Evolutionary conservation across 2,329 filamentous ascomycete genomes (phyloP), one percentile per base, ranked within the genome.

Genomic region (Akanthomyces lecanii): DNA sequence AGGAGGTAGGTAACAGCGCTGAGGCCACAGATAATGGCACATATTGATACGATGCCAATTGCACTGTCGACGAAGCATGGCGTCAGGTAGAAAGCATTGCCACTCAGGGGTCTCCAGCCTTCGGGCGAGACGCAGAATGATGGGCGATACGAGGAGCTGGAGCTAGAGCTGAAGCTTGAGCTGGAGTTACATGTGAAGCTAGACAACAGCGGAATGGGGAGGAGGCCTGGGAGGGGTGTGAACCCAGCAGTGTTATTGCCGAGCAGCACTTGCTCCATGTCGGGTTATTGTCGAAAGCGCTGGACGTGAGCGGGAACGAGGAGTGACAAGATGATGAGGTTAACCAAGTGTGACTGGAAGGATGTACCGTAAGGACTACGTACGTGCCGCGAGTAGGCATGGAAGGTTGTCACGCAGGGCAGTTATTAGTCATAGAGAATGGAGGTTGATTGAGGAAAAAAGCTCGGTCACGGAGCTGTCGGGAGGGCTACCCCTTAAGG

Each of bases 41-140:
- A 93, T n/a, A 80, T 80, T 5, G 89, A 90, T 40, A 95, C 89
- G 1, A 81, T 77, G 51, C 88, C 84, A 64, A 96, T 85, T 84
- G 89, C 91, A n/a, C 93, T 83, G 73, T 97, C 92, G 70, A 96
- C 85, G 72, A 96, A 97, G 78, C 92, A 97, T 57, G 92, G 92
- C 18, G 92, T 96, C 71, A 96, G 89, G 77, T 96, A 92, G 76
- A 90, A 96, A 74, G 91, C 82, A 66, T 86, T 81, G 48, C 86
- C 85, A 75, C 91, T 95, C 73, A 96, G 73, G 36, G 92, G 92
- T 3, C 92, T 92, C 92, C 92, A 97, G 71, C 92, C 92, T 77
- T 96, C 91, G 61, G 81, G 79, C 77, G 95, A 92, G 73, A 88
- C 85, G 78, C 92, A 96, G 77, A 95, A 80, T 63, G 89, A 85